phyloP scores from a whole-genome alignment of 768 basidiomycete genomes.

The Rhodotorula kratochvilovae region DNA sequence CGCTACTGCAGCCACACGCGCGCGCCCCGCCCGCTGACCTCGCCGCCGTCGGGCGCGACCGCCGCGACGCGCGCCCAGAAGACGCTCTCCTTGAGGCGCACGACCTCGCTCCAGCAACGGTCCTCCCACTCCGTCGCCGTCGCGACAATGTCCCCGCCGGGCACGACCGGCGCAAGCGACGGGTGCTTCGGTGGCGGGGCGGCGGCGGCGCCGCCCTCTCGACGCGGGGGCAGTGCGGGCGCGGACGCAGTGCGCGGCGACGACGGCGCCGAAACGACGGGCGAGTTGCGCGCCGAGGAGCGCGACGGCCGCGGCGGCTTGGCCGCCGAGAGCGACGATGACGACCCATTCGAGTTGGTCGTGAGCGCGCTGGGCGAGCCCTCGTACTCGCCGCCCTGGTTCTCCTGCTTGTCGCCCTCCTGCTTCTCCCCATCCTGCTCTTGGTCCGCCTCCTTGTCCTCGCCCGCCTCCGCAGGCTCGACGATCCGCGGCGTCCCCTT shows the following conservation, averaged over 20 bases:
- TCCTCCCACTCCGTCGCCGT: slow-evolving; percentile 44
- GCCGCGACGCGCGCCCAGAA: slow-evolving; percentile 37
- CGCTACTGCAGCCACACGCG: slow-evolving; percentile 33
- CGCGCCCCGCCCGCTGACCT: slow-evolving; percentile 16
- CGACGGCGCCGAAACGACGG: slow-evolving; percentile 12
- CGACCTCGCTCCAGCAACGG: slow-evolving; percentile 42
- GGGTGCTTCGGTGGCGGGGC: slow-evolving; percentile 14
- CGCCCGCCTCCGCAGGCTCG: slow-evolving; percentile 26
- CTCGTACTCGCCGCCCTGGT: slow-evolving; percentile 49
- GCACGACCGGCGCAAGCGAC: neutral
- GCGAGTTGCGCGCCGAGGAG: slow-evolving; percentile 22
- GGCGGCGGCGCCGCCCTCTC: neutral
- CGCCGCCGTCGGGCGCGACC: slow-evolving; percentile 25
- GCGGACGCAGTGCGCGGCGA: slow-evolving; percentile 14
- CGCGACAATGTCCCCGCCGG: slow-evolving; percentile 33
- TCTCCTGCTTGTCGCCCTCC: slow-evolving; percentile 58
- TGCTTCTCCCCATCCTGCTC: slow-evolving; percentile 58
- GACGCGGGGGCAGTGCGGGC: neutral
- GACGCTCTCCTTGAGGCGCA: slow-evolving; percentile 37
- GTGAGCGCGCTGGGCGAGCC: neutral
- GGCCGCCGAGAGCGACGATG: slow-evolving; percentile 5
- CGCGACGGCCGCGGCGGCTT: slow-evolving; percentile 21
- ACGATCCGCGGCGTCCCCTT: slow-evolving; percentile 48
- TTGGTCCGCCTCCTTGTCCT: slow-evolving; percentile 46
- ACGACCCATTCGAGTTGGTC: slow-evolving; percentile 2